These are phyloP conservation scores for Ustilaginoidea virens DNA, from an alignment of 2,329 filamentous ascomycete species.

Conservation along the genomic window DNA sequence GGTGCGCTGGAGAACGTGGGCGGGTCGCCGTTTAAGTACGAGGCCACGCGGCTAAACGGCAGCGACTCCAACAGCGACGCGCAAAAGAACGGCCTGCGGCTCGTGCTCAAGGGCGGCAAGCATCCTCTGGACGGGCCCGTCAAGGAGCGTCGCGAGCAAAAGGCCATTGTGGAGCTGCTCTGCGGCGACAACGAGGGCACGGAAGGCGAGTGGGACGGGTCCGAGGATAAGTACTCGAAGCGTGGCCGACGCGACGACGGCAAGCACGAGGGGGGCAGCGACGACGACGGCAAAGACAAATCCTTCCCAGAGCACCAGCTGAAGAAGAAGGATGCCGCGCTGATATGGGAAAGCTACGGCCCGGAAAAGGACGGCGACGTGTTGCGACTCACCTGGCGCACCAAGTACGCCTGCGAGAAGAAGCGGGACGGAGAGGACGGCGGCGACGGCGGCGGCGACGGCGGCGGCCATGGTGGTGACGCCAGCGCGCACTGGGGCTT, in stretches of 20 bases:
- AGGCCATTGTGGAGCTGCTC: conserved; percentile 70
- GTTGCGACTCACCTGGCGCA: conserved; percentile 69
- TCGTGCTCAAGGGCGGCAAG: conserved; percentile 50
- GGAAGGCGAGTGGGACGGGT: conserved; percentile 49
- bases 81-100: conserved; percentile 53
- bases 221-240: conserved; percentile 21
- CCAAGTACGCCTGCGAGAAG: conserved; percentile 67
- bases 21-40: conserved; percentile 46
- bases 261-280: conserved; percentile 16
- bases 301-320: conserved; percentile 34
- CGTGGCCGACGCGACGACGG: conserved; percentile 11
- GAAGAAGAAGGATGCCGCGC: conserved; percentile 40
- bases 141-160: conserved; percentile 43
- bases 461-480: conserved; percentile 26
- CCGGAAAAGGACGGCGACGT: conserved; percentile 40
- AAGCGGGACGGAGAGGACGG: conserved; percentile 22
- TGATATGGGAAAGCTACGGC: conserved; percentile 65
- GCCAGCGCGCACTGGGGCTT: conserved; percentile 64
- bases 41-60: conserved; percentile 48
- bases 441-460: conserved; percentile 27
- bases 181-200: conserved; percentile 64
- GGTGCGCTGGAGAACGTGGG: conserved; percentile 48
- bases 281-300: conserved; percentile 21
- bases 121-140: conserved; percentile 32
- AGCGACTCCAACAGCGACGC: conserved; percentile 49